A percentile compares a stretch with the other conserved stretches of the same genome.
Evolutionary conservation across 495 filamentous ascomycete genomes (phyloP).

Genomic region (Penicillium flavigenum): DNA sequence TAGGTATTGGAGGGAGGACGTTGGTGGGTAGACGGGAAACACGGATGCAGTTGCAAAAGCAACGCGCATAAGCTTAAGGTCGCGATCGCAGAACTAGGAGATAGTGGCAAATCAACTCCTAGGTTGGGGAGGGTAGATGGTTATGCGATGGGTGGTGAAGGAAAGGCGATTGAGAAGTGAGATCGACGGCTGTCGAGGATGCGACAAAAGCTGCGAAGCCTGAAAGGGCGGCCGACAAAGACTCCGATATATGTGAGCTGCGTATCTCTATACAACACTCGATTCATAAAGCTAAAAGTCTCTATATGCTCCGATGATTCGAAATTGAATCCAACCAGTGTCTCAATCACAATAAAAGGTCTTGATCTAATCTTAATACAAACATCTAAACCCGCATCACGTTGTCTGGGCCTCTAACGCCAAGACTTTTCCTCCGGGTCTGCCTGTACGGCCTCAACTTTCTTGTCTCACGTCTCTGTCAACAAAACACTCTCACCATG

Average conservation of each 20-base stretch:
- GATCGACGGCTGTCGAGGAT: constrained; percentile 3
- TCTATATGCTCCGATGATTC: not conserved
- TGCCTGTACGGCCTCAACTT: constrained; percentile 13
- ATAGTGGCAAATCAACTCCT: not conserved
- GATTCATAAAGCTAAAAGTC: not conserved
- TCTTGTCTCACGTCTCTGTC: constrained; percentile 9
- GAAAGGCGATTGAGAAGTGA: constrained; percentile 1
- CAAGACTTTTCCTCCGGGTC: constrained; percentile 26
- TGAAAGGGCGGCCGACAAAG: constrained; percentile 24
- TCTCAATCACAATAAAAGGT: not conserved
- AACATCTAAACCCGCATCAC: constrained; percentile 3
- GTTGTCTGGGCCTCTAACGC: constrained; percentile 16
- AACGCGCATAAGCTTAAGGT: constrained; percentile 14
- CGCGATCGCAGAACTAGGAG: not conserved
- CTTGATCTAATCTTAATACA: not conserved
- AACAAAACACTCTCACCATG: constrained; percentile 29
- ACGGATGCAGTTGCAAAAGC: constrained; percentile 14
- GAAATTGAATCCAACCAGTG: not conserved
- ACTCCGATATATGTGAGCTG: constrained; percentile 13
- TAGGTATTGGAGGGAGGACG: not conserved
- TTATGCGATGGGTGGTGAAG: not conserved
- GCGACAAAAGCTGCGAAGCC: constrained; percentile 13
- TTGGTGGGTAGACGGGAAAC: not conserved
- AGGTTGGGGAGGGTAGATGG: not conserved
- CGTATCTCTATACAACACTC: too few species aligned